A percentile compares a stretch with the other conserved stretches of the same genome.
Evolutionary conservation across 2,329 filamentous ascomycete species (phyloP).

Genomic region (Paecilomyces sp.): DNA sequence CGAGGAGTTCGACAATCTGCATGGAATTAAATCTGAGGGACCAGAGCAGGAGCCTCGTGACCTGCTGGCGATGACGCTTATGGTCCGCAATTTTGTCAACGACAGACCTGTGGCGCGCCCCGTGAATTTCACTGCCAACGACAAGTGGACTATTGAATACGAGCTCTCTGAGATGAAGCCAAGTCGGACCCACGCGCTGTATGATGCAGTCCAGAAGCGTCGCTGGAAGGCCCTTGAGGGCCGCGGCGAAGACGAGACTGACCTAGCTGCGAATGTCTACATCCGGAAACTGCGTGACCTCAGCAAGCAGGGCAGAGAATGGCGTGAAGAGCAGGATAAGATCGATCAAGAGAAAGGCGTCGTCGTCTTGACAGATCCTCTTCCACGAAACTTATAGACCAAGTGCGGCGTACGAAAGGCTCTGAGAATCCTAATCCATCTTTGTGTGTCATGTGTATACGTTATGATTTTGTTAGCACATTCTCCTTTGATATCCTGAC

Average conservation of each 20-base stretch:
- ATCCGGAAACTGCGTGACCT: constrained; percentile 28
- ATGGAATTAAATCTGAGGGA: neutral
- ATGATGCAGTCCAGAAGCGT: constrained; percentile 49
- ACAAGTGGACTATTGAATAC: constrained; percentile 72
- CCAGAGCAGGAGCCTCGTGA: constrained; percentile 9
- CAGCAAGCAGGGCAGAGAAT: constrained; percentile 51
- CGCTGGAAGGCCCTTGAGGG: constrained; percentile 42
- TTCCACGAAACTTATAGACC: neutral
- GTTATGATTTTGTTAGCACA: neutral
- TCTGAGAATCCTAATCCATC: neutral
- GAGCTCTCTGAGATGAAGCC: constrained; percentile 56
- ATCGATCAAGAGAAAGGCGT: constrained; percentile 41
- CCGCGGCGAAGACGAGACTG: constrained; percentile 32
- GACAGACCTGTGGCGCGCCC: constrained; percentile 58
- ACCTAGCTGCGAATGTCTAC: constrained; percentile 41
- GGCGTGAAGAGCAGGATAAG: constrained; percentile 50
- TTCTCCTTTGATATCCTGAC: neutral
- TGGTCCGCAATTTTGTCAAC: constrained; percentile 66
- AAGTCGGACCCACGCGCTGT: constrained; percentile 44
- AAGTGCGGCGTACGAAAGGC: neutral
- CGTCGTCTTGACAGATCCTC: constrained; percentile 17
- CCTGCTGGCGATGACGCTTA: constrained; percentile 65
- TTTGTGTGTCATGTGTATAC: too few relatives aligned
- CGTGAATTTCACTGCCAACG: constrained; percentile 31
- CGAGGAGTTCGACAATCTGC: neutral